Percentiles rank a stretch among this genome's conserved stretches.
phyloP scores from a whole-genome alignment of 345 rosid genomes.

The Odontarrhena argentea region DNA sequence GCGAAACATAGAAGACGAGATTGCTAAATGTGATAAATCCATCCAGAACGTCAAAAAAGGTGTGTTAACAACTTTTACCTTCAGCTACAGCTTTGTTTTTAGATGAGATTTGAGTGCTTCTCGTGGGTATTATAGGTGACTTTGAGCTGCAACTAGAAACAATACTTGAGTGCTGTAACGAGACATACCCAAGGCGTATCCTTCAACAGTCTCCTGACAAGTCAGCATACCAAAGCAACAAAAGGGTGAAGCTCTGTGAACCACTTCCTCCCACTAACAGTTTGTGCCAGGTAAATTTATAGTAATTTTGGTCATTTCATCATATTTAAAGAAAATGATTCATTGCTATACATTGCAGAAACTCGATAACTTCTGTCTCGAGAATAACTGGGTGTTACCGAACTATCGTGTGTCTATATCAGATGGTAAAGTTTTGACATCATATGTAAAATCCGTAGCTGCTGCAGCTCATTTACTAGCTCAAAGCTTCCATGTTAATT shows the following conservation, averaged over 20 bases:
- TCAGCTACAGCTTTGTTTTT: conserved; percentile 14
- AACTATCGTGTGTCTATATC: conserved; percentile 49
- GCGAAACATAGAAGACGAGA: conserved; percentile 64
- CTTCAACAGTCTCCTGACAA: conserved; percentile 39
- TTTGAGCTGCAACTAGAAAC: conserved; percentile 52
- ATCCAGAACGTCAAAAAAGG: conserved; percentile 54
- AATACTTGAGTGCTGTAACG: conserved; percentile 52
- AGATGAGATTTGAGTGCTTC: conserved; percentile 17
- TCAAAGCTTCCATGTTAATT: not conserved
- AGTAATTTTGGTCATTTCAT: not conserved
- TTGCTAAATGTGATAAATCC: conserved; percentile 60
- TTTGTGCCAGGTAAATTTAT: conserved; percentile 58
- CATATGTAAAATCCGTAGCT: conserved; percentile 5
- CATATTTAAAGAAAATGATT: not conserved
- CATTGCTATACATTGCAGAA: conserved; percentile 46
- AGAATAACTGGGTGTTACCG: conserved; percentile 66
- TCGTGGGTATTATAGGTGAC: conserved; percentile 50
- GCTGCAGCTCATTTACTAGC: not conserved
- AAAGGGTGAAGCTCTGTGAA: conserved; percentile 42
- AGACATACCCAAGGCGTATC: conserved; percentile 32
- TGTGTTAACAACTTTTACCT: conserved; percentile 19
- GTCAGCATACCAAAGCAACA: conserved; percentile 32
- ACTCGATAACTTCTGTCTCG: conserved; percentile 57
- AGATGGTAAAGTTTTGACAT: conserved; percentile 56
- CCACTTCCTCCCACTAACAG: conserved; percentile 35